Percentiles rank a stretch among this genome's conserved stretches.
Conservation (phyloP, 1,284 basidiomycete genomes). For the Ganoderma lingzhi region DNA sequence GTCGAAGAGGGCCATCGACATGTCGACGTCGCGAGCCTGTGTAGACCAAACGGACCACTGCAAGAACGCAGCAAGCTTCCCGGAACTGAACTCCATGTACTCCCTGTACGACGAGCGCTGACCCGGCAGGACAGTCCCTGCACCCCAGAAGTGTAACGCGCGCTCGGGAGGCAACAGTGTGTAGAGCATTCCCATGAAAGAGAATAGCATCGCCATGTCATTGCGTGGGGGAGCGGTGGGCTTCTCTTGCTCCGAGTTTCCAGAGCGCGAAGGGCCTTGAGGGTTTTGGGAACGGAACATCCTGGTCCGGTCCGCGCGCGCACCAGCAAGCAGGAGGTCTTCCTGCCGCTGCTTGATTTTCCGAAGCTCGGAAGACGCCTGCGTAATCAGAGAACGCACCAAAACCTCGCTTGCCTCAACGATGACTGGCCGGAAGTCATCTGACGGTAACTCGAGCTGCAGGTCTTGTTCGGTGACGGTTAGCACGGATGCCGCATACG, state of each 20-base stretch:
- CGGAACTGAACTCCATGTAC: conserved; percentile 62
- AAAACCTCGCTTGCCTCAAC: conserved; percentile 77
- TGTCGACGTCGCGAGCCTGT: conserved; percentile 74
- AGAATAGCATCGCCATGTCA: conserved; percentile 87
- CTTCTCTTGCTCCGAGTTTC: conserved; percentile 40
- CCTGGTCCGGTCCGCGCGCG: conserved; percentile 64
- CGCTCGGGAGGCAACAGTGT: conserved; percentile 76
- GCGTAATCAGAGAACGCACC: conserved; percentile 77
- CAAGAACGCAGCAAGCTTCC: conserved; percentile 81
- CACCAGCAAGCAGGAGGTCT: conserved; percentile 75
- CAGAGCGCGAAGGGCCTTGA: conserved; percentile 35
- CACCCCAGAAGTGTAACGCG: conserved; percentile 88
- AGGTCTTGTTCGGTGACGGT: conserved; percentile 57
- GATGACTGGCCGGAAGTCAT: conserved; percentile 73
- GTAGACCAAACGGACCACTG: conserved; percentile 90
- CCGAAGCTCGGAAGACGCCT: conserved; percentile 87
- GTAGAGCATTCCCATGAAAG: conserved; percentile 86
- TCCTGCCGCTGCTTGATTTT: conserved; percentile 94
- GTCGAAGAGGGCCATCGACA: conserved; percentile 85
- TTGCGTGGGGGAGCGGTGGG: conserved; percentile 61
- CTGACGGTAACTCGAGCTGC: conserved; percentile 64
- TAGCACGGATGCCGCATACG: conserved; percentile 52
- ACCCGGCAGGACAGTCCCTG: conserved; percentile 54
- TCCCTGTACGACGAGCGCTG: conserved; percentile 60
- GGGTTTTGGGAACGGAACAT: conserved; percentile 56